Base-by-base conservation (phyloP, 2,329 filamentous ascomycete genomes). In the Cryphonectria parasitica region DNA sequence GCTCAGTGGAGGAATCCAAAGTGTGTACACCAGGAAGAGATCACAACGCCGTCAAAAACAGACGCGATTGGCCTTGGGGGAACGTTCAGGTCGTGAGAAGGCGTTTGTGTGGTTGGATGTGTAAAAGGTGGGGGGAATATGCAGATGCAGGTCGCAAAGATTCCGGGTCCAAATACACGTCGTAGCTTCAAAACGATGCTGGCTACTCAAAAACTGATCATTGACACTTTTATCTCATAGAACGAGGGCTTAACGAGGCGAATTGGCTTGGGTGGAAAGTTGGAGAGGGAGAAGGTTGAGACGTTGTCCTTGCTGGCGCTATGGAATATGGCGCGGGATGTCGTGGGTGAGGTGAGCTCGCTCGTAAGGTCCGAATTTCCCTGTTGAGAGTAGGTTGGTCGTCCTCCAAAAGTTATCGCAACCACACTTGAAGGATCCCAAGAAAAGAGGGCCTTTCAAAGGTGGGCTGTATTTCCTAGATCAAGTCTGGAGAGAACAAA, bases 51-150 rank as follows among this genome's bases (percentile, higher is more conserved):
- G 39, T 63, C 66, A 70, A 31, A n/a, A 39, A 39, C 34, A 66
- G 39, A 69, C 56, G 66, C 69, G 67, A 69, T 69, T 72, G 69
- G 34, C 69, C 62, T 66, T 0, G 43, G 28, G 19, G 28, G 28
- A 19, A 54, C 58, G 63, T 43, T 56, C 63, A 56, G 45, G 41
- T 36, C n/a, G 71, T 68, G 36, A 49, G 64, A 56, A 67, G 67
- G 43, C 22, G 63, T 39, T 61, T 39, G 64, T 43, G 61, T 31
- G 22, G 13, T 22, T n/a, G 39, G n/a, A 28, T 13, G 36, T 61
- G 19, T 31, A 25, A 25, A 62, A 22, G 34, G 34, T n/a, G 58
- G 58, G 58, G 58, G 45, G 22, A 22, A 34, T 43, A 17, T 34
- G 34, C 41, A 62, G 60, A 34, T n/a, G 41, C 19, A 34, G 45